Percentiles rank a stretch among this genome's conserved stretches.
Conservation (phyloP, 305 asterid genomes). For the Solanum aculeatissimum region DNA sequence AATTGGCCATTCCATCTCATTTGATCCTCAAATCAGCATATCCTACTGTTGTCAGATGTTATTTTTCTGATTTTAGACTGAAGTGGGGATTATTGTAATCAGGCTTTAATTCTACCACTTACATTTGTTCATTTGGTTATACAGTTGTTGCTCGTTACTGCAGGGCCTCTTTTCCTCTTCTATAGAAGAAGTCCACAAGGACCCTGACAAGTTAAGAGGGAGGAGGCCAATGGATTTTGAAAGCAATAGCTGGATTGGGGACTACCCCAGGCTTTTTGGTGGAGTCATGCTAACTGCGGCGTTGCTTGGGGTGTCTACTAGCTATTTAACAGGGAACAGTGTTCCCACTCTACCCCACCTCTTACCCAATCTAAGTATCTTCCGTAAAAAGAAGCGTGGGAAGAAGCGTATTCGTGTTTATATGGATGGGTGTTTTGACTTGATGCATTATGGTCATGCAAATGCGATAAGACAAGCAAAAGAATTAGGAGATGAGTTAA, state of each 20-base stretch:
- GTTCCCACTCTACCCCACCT: conserved; percentile 61
- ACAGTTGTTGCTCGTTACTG: conserved; percentile 1
- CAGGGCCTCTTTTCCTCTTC: conserved; percentile 79
- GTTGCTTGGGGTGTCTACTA: conserved; percentile 68
- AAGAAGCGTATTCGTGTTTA: conserved; percentile 89
- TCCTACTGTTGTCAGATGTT: background rate
- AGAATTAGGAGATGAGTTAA: conserved; percentile 93
- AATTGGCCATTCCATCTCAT: background rate
- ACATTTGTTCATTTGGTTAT: background rate
- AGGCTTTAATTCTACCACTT: background rate
- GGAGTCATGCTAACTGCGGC: conserved; percentile 94
- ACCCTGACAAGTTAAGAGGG: conserved; percentile 13
- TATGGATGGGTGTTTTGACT: conserved; percentile 98
- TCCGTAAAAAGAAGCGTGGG: conserved; percentile 31
- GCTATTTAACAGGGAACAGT: conserved; percentile 59
- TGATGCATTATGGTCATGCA: conserved; percentile 60
- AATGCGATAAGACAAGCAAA: conserved; percentile 53
- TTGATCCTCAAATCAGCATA: background rate
- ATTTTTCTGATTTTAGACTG: background rate
- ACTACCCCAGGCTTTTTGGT: conserved; percentile 75
- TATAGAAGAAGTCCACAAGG: conserved; percentile 13
- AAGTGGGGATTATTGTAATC: background rate
- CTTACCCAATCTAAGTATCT: conserved; percentile 45
- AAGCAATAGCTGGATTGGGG: conserved; percentile 67
- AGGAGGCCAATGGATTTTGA: conserved; percentile 59